These are phyloP conservation scores for Coemansia javaensis DNA, from an alignment of 192 early-diverging fungal species.

Conservation along the genomic window DNA sequence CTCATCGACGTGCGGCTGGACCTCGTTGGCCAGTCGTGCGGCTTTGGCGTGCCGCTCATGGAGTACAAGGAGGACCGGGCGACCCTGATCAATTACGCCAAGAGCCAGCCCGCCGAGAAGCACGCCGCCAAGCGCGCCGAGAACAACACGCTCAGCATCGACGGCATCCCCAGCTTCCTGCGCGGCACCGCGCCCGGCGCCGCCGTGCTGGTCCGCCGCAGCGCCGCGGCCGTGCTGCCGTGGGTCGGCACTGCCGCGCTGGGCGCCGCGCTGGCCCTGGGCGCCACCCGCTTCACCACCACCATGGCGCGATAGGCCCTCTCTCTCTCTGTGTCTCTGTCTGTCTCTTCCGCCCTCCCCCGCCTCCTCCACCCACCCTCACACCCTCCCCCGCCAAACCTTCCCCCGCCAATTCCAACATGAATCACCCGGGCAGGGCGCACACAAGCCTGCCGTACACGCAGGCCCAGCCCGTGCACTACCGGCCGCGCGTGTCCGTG, in stretches of 20 bases:
- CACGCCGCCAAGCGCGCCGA: slow-evolving; percentile 26
- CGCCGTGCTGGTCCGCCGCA: background rate
- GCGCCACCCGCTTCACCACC: background rate
- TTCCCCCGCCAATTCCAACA: too few relatives aligned
- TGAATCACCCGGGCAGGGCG: too few relatives aligned
- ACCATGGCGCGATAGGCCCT: background rate
- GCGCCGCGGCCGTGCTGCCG: slow-evolving; percentile 7
- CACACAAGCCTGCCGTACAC: slow-evolving; percentile 40
- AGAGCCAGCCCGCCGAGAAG: slow-evolving; percentile 33
- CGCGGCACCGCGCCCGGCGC: slow-evolving; percentile 12
- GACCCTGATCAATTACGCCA: slow-evolving; percentile 43
- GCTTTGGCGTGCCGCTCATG: slow-evolving; percentile 58
- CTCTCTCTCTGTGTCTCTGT: background rate
- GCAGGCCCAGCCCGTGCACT: slow-evolving; percentile 59
- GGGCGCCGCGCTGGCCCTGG: slow-evolving; percentile 18
- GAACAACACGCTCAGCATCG: slow-evolving; percentile 54
- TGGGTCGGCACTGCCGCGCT: slow-evolving; percentile 37
- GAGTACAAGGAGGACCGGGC: slow-evolving; percentile 52
- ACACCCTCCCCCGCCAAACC: too few relatives aligned
- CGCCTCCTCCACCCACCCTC: too few relatives aligned
- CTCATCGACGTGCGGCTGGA: slow-evolving; percentile 55
- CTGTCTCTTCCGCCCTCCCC: too few relatives aligned
- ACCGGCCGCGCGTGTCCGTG: slow-evolving; percentile 60
- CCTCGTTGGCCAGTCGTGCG: slow-evolving; percentile 57
- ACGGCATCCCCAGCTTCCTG: slow-evolving; percentile 55